Base-by-base conservation (phyloP, 2,329 filamentous ascomycete species). In the Pseudonectria foliicola region DNA sequence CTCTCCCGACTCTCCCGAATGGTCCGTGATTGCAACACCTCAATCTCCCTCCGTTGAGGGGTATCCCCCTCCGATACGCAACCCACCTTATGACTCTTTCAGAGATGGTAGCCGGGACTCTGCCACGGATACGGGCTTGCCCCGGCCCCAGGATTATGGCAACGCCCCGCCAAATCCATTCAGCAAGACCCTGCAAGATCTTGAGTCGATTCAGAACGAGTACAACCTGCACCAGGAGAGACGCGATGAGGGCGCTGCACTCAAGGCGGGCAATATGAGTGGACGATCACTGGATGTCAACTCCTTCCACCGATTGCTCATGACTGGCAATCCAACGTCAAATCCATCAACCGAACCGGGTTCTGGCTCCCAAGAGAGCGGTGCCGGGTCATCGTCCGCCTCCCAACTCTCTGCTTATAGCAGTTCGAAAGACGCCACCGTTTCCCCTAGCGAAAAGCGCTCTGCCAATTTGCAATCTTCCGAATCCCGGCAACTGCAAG, bases 231-330 rank as follows among this genome's bases (percentile, higher is more conserved):
- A 54, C 33, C 39, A 47, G 27, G 53, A 60, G 43, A 43, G 48
- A 23, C 48, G 43, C 49, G 57, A 46, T 35, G 59, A 46, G 49
- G 60, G 41, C 10, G 53, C 40, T 37, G 54, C 42, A 8, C 52
- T 60, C 31, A 60, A 56, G 41, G 56, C 54, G 24, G 52, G 51
- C 21, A 53, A 57, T 27, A 44, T 53, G 3, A 47, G 45, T 13
- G 68, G 63, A 45, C 62, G 57, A 13, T 70, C 76, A 0, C 60
- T 90, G 43, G 83, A 92, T 53, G 85, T 90, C 1, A 78, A 86
- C 53, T 79, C 84, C 7, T 92, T 92, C 62, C 80, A 80, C 52
- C 73, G 80, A 39, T 62, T 92, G 41, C 69, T 92, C 31, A 68
- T 92, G 63, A 92, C 84, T 0, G 85, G 85, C 13, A 75, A 78